These are phyloP conservation scores for Trichoderma pleuroti DNA, from an alignment of 2,329 filamentous ascomycete genomes.

Conservation along the genomic window DNA sequence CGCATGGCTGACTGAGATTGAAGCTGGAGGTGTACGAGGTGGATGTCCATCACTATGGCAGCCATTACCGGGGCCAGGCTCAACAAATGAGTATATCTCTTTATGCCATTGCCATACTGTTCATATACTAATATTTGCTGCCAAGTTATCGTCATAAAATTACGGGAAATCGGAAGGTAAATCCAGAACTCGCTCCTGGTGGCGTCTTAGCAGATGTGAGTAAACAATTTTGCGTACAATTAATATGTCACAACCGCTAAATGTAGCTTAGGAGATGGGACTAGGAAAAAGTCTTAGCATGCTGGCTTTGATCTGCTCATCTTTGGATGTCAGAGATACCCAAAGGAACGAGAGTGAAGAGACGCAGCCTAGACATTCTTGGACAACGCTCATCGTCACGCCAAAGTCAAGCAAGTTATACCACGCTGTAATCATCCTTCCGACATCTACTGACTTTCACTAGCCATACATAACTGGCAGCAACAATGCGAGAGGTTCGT, in stretches of 20 bases:
- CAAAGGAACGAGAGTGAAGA: background rate
- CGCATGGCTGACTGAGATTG: background rate
- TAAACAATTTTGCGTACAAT: background rate
- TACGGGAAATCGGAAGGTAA: background rate
- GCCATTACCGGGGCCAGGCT: background rate
- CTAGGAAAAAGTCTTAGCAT: constrained; percentile 34
- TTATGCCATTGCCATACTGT: background rate
- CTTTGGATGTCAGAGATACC: constrained; percentile 24
- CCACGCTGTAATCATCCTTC: fast-evolving
- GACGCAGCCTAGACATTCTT: constrained; percentile 18
- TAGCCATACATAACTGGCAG: constrained; percentile 32
- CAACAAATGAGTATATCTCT: background rate
- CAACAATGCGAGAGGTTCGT: constrained; percentile 9
- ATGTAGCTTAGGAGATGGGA: constrained; percentile 32
- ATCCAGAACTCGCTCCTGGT: background rate
- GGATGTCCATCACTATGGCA: background rate
- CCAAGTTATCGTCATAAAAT: background rate
- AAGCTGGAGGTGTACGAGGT: background rate
- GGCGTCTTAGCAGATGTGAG: background rate
- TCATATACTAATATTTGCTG: fast-evolving
- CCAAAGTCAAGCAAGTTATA: constrained; percentile 18
- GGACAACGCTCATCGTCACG: constrained; percentile 24
- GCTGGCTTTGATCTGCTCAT: constrained; percentile 29
- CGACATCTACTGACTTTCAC: constrained; percentile 16
- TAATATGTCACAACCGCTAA: background rate